Percentiles rank a stretch among this genome's conserved stretches.
phyloP scores from a whole-genome alignment of 176 grass and related monocot species.

The Paspalum vaginatum region DNA sequence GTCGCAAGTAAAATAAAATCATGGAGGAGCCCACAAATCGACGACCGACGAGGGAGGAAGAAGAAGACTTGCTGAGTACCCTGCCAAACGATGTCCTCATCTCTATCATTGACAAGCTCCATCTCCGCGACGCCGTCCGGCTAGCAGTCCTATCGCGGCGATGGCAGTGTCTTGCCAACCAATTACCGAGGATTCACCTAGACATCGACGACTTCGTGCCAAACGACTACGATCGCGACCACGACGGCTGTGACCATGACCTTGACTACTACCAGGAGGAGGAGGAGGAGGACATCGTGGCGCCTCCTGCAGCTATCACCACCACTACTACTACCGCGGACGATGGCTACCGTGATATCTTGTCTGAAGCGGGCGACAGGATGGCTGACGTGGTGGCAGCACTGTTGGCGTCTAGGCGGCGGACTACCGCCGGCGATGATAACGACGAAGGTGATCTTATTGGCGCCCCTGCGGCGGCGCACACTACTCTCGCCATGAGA shows the following conservation, averaged over 20 bases:
- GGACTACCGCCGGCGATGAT: too few species aligned
- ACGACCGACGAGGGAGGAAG: too few species aligned
- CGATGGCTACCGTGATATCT: background rate
- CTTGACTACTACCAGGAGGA: too few species aligned
- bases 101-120: background rate
- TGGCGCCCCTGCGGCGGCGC: too few species aligned
- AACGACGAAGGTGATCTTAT: too few species aligned
- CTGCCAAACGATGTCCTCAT: background rate
- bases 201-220: background rate
- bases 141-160: background rate
- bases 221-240: too few species aligned
- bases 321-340: too few species aligned
- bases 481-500: too few species aligned
- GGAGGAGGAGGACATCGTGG: background rate
- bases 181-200: background rate
- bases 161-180: background rate
- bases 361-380: background rate
- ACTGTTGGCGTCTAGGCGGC: background rate
- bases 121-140: background rate
- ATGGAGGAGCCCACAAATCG: too few species aligned
- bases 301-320: too few species aligned
- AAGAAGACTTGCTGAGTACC: background rate
- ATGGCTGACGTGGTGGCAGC: background rate
- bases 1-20: too few species aligned
- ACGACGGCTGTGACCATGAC: too few species aligned